A percentile compares a stretch with the other conserved stretches of the same genome.
These are phyloP conservation scores for Warburgia ugandensis DNA, from an alignment of 164 flowering plant genomes.

Conservation along the genomic window DNA sequence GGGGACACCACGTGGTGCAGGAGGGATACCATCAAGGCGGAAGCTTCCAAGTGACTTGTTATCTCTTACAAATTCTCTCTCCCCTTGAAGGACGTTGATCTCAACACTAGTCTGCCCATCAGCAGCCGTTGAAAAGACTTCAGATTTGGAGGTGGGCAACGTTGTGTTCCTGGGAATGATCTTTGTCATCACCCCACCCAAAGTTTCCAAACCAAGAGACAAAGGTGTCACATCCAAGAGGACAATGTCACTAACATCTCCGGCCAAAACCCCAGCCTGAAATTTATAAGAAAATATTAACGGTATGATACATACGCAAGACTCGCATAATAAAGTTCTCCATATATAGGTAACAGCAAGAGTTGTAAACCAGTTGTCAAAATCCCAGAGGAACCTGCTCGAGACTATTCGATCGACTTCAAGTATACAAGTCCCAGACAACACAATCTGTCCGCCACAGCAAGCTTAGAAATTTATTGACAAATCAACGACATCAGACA, in stretches of 20 bases:
- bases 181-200: slow-evolving; percentile 75
- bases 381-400: too few relatives aligned
- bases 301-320: background rate
- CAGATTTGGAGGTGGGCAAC: slow-evolving; percentile 71
- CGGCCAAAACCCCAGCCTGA: slow-evolving; percentile 73
- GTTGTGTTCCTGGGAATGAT: slow-evolving; percentile 68
- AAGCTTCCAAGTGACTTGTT: slow-evolving; percentile 82
- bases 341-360: too few relatives aligned
- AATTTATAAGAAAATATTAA: background rate
- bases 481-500: too few relatives aligned
- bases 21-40: slow-evolving; percentile 84
- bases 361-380: too few relatives aligned
- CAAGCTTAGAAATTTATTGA: too few relatives aligned
- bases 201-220: slow-evolving; percentile 63
- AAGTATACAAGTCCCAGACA: too few relatives aligned
- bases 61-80: slow-evolving; percentile 78
- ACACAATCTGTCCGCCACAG: too few relatives aligned
- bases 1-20: slow-evolving; percentile 70
- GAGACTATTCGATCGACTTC: too few relatives aligned
- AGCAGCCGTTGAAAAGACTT: slow-evolving; percentile 78
- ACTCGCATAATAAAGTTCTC: too few relatives aligned
- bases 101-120: slow-evolving; percentile 83
- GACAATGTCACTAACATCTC: slow-evolving; percentile 77
- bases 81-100: slow-evolving; percentile 79
- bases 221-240: slow-evolving; percentile 64